These are phyloP conservation scores for Barnettozyma hawaiiensis DNA, from an alignment of 1,139 yeast genomes.

Conservation along the genomic window DNA sequence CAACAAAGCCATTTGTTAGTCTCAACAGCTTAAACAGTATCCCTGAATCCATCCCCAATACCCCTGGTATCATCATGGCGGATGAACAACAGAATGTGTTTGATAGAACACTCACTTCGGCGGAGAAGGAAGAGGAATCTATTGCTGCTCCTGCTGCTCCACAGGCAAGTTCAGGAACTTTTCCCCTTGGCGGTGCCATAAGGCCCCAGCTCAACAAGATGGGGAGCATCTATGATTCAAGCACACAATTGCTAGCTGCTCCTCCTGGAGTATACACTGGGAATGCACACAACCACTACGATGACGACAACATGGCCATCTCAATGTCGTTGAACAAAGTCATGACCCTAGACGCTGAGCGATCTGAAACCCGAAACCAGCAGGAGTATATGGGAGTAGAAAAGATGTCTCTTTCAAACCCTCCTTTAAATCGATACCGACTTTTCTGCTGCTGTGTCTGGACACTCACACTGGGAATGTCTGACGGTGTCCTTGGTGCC, in stretches of 20 bases:
- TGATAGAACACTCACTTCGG: slow-evolving; percentile 1
- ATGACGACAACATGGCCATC: background rate
- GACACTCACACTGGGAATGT: slow-evolving; percentile 32
- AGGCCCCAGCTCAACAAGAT: background rate
- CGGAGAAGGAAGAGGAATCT: background rate
- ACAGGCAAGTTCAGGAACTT: background rate
- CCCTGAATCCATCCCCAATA: slow-evolving; percentile 7
- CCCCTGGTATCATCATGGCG: slow-evolving; percentile 3
- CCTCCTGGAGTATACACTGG: background rate
- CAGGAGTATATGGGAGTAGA: background rate
- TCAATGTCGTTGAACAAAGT: background rate
- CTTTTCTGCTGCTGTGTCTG: slow-evolving; percentile 39
- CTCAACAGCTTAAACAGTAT: slow-evolving; percentile 1
- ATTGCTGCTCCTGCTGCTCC: background rate
- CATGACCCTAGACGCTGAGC: background rate
- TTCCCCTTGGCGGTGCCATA: background rate
- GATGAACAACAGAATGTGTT: background rate
- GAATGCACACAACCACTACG: background rate
- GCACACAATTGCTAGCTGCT: background rate
- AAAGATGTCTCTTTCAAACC: slow-evolving; percentile 27
- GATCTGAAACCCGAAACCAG: background rate
- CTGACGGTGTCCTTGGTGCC: slow-evolving; percentile 43
- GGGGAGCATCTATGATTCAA: background rate
- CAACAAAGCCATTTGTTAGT: background rate
- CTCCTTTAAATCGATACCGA: slow-evolving; percentile 42